These are phyloP conservation scores for Hyphopichia pseudoburtonii DNA, from an alignment of 1,139 yeast genomes.

Conservation along the genomic window DNA sequence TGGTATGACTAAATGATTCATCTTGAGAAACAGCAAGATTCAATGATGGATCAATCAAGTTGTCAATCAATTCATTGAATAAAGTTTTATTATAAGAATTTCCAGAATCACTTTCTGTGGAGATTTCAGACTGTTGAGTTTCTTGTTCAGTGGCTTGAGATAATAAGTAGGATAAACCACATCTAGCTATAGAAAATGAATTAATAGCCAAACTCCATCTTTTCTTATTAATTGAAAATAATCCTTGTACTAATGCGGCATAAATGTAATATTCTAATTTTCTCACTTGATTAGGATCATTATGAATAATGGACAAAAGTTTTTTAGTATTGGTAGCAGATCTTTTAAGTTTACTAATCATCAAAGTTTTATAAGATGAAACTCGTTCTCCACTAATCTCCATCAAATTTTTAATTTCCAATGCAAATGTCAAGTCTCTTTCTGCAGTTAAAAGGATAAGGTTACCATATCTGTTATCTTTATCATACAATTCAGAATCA, in stretches of 20 bases:
- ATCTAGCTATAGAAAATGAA: conserved; percentile 60
- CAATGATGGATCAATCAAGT: conserved; percentile 68
- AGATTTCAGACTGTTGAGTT: conserved; percentile 5
- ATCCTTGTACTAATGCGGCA: conserved; percentile 61
- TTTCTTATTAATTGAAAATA: conserved; percentile 54
- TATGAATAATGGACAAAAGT: conserved; percentile 41
- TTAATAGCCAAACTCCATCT: conserved; percentile 57
- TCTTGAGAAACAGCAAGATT: conserved; percentile 55
- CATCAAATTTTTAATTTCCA: conserved; percentile 58
- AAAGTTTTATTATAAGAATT: conserved; percentile 38
- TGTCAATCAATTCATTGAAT: conserved; percentile 56
- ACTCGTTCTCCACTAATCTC: conserved; percentile 51
- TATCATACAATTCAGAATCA: conserved; percentile 43
- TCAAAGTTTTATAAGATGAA: conserved; percentile 50
- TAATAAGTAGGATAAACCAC: conserved; percentile 55
- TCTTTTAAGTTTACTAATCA: conserved; percentile 68
- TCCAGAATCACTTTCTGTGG: conserved; percentile 16
- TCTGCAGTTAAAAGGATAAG: conserved; percentile 60
- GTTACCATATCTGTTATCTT: conserved; percentile 47
- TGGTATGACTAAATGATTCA: conserved; percentile 17
- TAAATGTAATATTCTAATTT: conserved; percentile 62
- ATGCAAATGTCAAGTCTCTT: conserved; percentile 66
- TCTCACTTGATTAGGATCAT: conserved; percentile 28
- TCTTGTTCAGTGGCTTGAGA: conserved; percentile 9
- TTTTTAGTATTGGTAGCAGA: conserved; percentile 48